Percentiles rank a stretch among this genome's conserved stretches.
These are phyloP conservation scores for Globisporangium spinosum DNA, from an alignment of 352 stramenopile genomes.

Conservation along the genomic window DNA sequence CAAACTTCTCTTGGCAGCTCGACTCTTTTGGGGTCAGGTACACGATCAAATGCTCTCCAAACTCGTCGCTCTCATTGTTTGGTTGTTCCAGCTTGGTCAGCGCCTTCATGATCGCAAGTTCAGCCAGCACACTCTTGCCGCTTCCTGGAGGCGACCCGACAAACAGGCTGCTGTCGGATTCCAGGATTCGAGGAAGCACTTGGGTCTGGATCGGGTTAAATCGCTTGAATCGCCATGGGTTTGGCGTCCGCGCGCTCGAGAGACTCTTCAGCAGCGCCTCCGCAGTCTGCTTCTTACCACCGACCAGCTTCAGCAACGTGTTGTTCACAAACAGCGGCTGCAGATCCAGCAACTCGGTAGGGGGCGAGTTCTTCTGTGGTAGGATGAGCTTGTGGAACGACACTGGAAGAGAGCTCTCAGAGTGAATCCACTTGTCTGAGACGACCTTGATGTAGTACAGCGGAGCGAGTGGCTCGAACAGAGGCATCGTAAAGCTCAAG, in stretches of 20 bases:
- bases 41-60: slow-evolving; percentile 84
- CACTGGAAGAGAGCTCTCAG: slow-evolving; percentile 93
- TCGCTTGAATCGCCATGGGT: slow-evolving; percentile 79
- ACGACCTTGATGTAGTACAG: slow-evolving; percentile 98
- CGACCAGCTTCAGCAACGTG: slow-evolving; percentile 63
- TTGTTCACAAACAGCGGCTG: slow-evolving; percentile 94
- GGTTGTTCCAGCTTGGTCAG: slow-evolving; percentile 57
- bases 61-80: slow-evolving; percentile 49
- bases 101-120: slow-evolving; percentile 96
- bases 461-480: slow-evolving; percentile 97
- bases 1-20: slow-evolving; percentile 58
- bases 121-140: slow-evolving; percentile 92
- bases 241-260: slow-evolving; percentile 34
- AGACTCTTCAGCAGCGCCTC: slow-evolving; percentile 50
- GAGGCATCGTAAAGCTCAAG: slow-evolving; percentile 94
- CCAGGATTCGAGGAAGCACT: slow-evolving; percentile 93
- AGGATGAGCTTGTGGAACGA: slow-evolving; percentile 99
- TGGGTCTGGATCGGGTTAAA: slow-evolving; percentile 99
- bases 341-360: slow-evolving; percentile 97
- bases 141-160: slow-evolving; percentile 94
- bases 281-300: slow-evolving; percentile 56
- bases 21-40: slow-evolving; percentile 92
- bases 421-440: slow-evolving; percentile 98
- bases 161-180: slow-evolving; percentile 94
- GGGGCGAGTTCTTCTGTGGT: slow-evolving; percentile 96